Base-by-base conservation (phyloP, 805 yeast species). In the Ogataea sp. region DNA sequence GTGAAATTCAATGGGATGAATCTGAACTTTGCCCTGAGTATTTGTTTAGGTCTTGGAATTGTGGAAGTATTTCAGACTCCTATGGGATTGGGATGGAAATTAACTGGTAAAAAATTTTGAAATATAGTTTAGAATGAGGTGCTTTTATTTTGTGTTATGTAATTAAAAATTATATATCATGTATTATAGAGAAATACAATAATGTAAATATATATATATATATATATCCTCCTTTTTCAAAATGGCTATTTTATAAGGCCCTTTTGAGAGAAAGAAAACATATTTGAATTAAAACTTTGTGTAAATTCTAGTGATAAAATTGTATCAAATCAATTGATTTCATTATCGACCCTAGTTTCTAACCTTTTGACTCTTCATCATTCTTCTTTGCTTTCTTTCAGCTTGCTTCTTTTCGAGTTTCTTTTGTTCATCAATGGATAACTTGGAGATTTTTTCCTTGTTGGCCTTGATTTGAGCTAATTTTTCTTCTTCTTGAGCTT, bases 321-420 rank as follows among this genome's bases (percentile, higher is more conserved):
- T n/a, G n/a, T n/a, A n/a, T n/a, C n/a, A n/a, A n/a, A n/a, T n/a
- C n/a, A n/a, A n/a, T n/a, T n/a, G n/a, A n/a, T n/a, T n/a, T n/a
- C n/a, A n/a, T n/a, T n/a, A n/a, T n/a, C n/a, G 6, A 23, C 10
- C 14, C 18, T 16, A 34, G 4, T 16, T 17, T 48, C 63, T 65
- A 47, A 64, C 63, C 53, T 70, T 78, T 62, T 81, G 80, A 62
- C 75, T 78, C 62, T 72, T 79, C 63, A 67, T 71, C 57, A 65
- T 64, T 64, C 85, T 84, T 67, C 87, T 79, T 57, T 80, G 85
- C 61, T 79, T 86, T 68, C 81, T 86, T 50, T 85, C 95, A 48
- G 69, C 68, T 60, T 82, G 86, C 66, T 82, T 85, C 66, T 77
- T 79, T 47, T 83, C 90, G 32, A 73, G 60, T 64, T 83, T 85